Percentiles rank a stretch among this genome's conserved stretches.
These are phyloP conservation scores for Fusarium phyllophilum DNA, from an alignment of 2,329 filamentous ascomycete species.

Conservation along the genomic window DNA sequence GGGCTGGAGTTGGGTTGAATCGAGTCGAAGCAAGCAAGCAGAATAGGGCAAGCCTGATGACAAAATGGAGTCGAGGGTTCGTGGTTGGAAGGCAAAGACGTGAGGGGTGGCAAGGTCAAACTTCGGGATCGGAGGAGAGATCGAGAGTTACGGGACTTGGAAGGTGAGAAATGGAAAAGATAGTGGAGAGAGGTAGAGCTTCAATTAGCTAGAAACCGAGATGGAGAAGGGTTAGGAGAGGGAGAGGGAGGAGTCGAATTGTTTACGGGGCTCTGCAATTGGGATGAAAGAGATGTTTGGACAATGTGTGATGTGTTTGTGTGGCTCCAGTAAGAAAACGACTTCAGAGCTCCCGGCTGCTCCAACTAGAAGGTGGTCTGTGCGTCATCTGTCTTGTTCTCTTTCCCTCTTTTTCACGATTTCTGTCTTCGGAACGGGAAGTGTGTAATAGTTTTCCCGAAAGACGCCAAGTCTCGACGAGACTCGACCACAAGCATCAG, in stretches of 20 bases:
- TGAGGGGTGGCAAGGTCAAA: constrained; percentile 40
- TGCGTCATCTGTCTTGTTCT: constrained; percentile 16
- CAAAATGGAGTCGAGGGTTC: constrained; percentile 38
- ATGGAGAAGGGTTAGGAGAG: constrained; percentile 7
- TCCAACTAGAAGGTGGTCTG: constrained; percentile 17
- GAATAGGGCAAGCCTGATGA: constrained; percentile 38
- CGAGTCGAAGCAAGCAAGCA: constrained; percentile 21
- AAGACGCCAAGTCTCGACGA: constrained; percentile 7
- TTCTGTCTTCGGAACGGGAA: constrained; percentile 25
- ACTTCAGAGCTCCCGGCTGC: constrained; percentile 8
- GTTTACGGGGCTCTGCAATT: constrained; percentile 24
- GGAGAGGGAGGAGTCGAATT: constrained; percentile 16
- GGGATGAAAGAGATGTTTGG: constrained; percentile 29
- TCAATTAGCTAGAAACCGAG: constrained; percentile 20
- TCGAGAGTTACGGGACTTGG: constrained; percentile 18
- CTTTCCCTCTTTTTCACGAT: constrained; percentile 7
- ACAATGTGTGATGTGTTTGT: constrained; percentile 36
- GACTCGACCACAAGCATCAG: not conserved
- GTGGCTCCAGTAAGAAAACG: constrained; percentile 30
- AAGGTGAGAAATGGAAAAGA: constrained; percentile 27
- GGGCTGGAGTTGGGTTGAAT: not conserved
- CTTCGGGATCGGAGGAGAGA: constrained; percentile 11
- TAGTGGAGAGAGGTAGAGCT: constrained; percentile 18
- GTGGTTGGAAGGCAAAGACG: constrained; percentile 36
- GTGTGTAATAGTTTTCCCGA: constrained; percentile 36